Conservation (phyloP, 2,329 filamentous ascomycete species). For the Ceratocystis destructans region DNA sequence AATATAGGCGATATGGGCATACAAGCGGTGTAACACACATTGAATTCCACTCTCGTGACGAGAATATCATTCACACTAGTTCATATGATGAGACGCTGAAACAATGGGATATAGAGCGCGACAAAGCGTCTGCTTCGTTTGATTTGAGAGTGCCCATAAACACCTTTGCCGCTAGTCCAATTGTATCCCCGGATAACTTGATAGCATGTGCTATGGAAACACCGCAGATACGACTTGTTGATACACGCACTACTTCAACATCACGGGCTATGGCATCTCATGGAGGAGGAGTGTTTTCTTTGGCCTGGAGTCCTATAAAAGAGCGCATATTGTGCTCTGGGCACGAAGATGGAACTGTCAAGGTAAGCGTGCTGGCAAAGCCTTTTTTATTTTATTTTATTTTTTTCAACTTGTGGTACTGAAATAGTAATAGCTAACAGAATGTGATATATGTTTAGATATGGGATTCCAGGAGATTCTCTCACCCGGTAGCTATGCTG, state of each 20-base stretch:
- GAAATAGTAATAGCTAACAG: not conserved
- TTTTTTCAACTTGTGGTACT: not conserved
- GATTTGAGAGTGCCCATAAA: slow-evolving; percentile 55
- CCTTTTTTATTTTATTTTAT: not conserved
- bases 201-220: slow-evolving; percentile 83
- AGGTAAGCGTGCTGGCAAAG: not conserved
- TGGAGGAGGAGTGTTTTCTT: slow-evolving; percentile 51
- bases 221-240: slow-evolving; percentile 69
- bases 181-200: slow-evolving; percentile 53
- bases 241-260: slow-evolving; percentile 30
- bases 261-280: slow-evolving; percentile 60
- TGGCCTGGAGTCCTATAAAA: slow-evolving; percentile 68
- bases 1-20: slow-evolving; percentile 31
- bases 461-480: slow-evolving; percentile 76
- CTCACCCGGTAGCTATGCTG: slow-evolving; percentile 59
- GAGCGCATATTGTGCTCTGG: slow-evolving; percentile 73
- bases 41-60: slow-evolving; percentile 67
- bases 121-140: slow-evolving; percentile 51
- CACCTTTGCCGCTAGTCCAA: slow-evolving; percentile 62
- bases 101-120: slow-evolving; percentile 54
- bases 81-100: slow-evolving; percentile 69
- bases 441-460: slow-evolving; percentile 35
- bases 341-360: slow-evolving; percentile 66
- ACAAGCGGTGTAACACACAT: slow-evolving; percentile 63
- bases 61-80: slow-evolving; percentile 58